Conservation (phyloP, 2,329 filamentous ascomycete species). For the Aspergillus nomiae region DNA sequence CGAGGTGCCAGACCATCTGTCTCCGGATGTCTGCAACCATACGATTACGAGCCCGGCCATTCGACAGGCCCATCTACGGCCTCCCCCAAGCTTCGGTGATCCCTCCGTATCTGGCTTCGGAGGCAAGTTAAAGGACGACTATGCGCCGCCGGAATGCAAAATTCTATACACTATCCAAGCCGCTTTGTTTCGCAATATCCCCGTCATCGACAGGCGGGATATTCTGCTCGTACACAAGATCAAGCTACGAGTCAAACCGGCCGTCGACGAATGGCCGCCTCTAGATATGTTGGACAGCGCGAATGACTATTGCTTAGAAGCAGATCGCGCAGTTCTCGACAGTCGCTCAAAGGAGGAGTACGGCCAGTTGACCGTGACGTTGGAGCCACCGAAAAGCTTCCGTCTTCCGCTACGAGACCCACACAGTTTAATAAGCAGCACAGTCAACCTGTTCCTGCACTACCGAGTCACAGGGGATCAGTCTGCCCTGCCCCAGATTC, state of each 20-base stretch:
- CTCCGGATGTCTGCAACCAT: slow-evolving; percentile 10
- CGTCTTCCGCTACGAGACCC: slow-evolving; percentile 15
- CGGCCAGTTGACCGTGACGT: slow-evolving; percentile 5
- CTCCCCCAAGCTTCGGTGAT: slow-evolving; percentile 20
- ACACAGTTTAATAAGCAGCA: slow-evolving; percentile 9
- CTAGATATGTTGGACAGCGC: background rate
- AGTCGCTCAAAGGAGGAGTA: background rate
- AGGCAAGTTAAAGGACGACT: slow-evolving; percentile 20
- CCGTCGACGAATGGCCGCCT: slow-evolving; percentile 3
- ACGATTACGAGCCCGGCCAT: slow-evolving; percentile 2
- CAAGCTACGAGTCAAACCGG: slow-evolving; percentile 20
- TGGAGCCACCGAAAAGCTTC: slow-evolving; percentile 13
- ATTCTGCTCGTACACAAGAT: slow-evolving; percentile 12
- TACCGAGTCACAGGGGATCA: background rate
- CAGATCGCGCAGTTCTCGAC: background rate
- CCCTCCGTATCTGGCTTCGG: slow-evolving; percentile 18
- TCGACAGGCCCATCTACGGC: slow-evolving; percentile 17
- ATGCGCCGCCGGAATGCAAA: slow-evolving; percentile 15
- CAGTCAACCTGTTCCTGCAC: slow-evolving; percentile 12
- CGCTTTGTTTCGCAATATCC: slow-evolving; percentile 9
- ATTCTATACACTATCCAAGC: slow-evolving; percentile 16
- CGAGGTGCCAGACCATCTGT: slow-evolving; percentile 13
- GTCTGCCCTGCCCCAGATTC: slow-evolving; percentile 11
- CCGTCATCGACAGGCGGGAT: background rate
- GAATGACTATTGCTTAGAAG: slow-evolving; percentile 7